phyloP scores from a whole-genome alignment of 768 basidiomycete species.

The Pleurotus tuber-regium region DNA sequence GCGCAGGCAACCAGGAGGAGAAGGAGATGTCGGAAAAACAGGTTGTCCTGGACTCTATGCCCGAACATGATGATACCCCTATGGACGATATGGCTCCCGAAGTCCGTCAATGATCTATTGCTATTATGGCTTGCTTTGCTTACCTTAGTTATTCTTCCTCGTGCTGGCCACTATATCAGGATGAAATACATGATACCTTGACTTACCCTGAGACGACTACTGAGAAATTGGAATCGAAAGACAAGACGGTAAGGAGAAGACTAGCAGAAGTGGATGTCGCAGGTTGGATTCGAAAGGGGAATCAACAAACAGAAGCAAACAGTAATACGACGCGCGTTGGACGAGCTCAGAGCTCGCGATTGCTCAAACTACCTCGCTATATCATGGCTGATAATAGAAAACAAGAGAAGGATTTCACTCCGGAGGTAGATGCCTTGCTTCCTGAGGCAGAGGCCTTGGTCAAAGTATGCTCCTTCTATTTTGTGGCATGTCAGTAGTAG shows the following conservation, averaged over 20 bases:
- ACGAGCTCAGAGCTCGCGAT: slow-evolving; percentile 18
- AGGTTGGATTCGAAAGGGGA: neutral
- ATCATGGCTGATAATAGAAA: slow-evolving; percentile 80
- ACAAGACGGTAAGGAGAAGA: neutral
- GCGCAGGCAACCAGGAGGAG: slow-evolving; percentile 7
- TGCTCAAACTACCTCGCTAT: slow-evolving; percentile 35
- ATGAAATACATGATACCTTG: slow-evolving; percentile 26
- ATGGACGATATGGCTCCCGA: slow-evolving; percentile 37
- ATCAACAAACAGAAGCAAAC: slow-evolving; percentile 39
- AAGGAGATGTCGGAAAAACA: slow-evolving; percentile 3
- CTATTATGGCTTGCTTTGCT: slow-evolving; percentile 19
- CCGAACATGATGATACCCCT: slow-evolving; percentile 12
- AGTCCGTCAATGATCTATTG: slow-evolving; percentile 48
- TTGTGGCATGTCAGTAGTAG: neutral
- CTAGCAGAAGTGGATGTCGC: neutral
- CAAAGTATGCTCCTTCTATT: slow-evolving; percentile 49
- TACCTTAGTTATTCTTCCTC: slow-evolving; percentile 34
- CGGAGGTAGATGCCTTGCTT: slow-evolving; percentile 75
- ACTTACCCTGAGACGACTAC: slow-evolving; percentile 26
- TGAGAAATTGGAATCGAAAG: slow-evolving; percentile 15
- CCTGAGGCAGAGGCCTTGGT: slow-evolving; percentile 65
- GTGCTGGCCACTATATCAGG: slow-evolving; percentile 32
- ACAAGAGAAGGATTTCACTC: slow-evolving; percentile 83
- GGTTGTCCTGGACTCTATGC: neutral
- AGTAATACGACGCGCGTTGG: slow-evolving; percentile 59